Conservation (phyloP, 2,329 filamentous ascomycete genomes). For the Exophiala calicioides region DNA sequence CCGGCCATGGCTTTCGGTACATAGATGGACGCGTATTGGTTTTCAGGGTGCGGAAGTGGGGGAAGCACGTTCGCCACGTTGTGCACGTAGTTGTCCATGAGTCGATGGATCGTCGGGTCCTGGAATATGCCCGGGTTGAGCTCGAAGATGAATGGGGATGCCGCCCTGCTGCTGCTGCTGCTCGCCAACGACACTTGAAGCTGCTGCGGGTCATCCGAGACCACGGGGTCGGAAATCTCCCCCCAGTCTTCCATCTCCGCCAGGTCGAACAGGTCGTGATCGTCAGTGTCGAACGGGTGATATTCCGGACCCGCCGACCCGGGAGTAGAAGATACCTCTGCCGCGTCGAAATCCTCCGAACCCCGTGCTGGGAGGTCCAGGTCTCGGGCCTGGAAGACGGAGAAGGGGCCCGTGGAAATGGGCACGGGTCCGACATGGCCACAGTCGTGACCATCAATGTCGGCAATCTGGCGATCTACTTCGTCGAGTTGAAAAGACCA, state of each 20-base stretch:
- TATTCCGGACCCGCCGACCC: neutral
- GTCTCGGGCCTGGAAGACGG: conserved; percentile 10
- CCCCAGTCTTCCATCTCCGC: neutral
- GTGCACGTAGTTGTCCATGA: conserved; percentile 22
- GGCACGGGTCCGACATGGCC: neutral
- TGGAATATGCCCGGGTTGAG: conserved; percentile 5
- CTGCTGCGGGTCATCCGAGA: neutral
- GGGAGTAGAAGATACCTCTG: neutral
- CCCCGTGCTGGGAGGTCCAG: neutral
- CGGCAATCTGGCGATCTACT: conserved; percentile 16
- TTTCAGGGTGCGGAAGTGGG: conserved; percentile 20
- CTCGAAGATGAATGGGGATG: neutral
- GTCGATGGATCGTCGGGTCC: conserved; percentile 18
- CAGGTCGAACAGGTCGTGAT: neutral
- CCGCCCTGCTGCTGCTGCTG: too few species aligned
- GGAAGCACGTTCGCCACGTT: conserved; percentile 18
- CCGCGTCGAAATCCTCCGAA: neutral
- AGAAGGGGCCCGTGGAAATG: conserved; percentile 9
- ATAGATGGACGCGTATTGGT: conserved; percentile 19
- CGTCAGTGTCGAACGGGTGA: neutral
- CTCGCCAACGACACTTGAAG: neutral
- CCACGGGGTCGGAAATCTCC: neutral
- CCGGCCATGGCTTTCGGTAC: conserved; percentile 21
- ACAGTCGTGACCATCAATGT: conserved; percentile 11
- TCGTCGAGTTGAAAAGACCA: conserved; percentile 20